These are phyloP conservation scores for Athelia psychrophila DNA, from an alignment of 1,284 basidiomycete species.

Conservation along the genomic window DNA sequence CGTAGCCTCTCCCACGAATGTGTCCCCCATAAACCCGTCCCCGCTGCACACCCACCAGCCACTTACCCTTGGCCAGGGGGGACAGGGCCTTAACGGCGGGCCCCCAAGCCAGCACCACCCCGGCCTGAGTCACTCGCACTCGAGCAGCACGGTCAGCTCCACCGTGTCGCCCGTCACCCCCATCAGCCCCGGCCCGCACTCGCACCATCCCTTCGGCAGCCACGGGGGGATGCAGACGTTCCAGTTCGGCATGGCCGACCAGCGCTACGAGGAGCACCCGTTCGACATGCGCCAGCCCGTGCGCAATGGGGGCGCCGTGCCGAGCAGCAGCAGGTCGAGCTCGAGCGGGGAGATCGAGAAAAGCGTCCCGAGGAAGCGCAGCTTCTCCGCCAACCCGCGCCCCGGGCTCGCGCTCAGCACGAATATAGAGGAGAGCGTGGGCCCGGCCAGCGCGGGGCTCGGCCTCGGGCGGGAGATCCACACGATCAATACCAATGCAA, in stretches of 20 bases:
- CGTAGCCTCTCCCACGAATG: constrained; percentile 59
- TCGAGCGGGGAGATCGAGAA: constrained; percentile 31
- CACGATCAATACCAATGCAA: not conserved
- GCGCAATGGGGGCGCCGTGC: not conserved
- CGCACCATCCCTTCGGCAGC: constrained; percentile 29
- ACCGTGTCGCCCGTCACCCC: constrained; percentile 55
- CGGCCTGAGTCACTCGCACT: not conserved
- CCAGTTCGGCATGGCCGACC: not conserved
- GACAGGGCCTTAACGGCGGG: no score
- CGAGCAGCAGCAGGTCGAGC: constrained; percentile 15
- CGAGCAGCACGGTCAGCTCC: constrained; percentile 11
- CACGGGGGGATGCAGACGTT: constrained; percentile 14
- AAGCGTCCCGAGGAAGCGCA: constrained; percentile 56
- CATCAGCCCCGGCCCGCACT: constrained; percentile 41
- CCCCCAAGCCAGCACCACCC: not conserved
- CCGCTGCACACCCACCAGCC: constrained; percentile 30
- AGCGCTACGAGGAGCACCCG: constrained; percentile 4
- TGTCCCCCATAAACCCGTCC: constrained; percentile 56
- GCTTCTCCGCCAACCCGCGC: constrained; percentile 48
- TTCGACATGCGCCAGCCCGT: constrained; percentile 15
- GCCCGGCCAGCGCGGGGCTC: constrained; percentile 3
- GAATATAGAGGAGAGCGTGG: no score
- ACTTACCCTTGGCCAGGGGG: constrained; percentile 3
- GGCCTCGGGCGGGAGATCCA: not conserved
- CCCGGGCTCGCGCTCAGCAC: constrained; percentile 10